Evolutionary conservation across 331 rosid species (phyloP).

Genomic region (Quercus lobata): DNA sequence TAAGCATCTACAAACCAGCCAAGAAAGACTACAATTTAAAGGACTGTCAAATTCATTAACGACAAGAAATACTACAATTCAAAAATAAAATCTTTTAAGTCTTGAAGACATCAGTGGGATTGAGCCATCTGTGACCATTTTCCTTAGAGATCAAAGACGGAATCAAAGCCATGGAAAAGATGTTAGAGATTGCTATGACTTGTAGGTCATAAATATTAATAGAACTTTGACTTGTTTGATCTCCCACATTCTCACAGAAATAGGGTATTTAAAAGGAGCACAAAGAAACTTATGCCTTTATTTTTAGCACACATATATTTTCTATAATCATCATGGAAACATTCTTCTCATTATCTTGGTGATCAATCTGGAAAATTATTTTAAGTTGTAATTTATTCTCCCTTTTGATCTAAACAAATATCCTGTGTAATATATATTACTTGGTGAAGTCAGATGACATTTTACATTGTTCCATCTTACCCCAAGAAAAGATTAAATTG

Average conservation of each 20-base stretch:
- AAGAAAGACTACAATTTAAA: too few relatives aligned
- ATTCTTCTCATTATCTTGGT: background rate
- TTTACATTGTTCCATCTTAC: background rate
- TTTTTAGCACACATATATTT: conserved; percentile 1
- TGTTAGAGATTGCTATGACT: too few relatives aligned
- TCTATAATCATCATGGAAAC: background rate
- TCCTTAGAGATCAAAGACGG: background rate
- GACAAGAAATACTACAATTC: too few relatives aligned
- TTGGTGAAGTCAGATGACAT: background rate
- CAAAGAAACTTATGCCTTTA: conserved; percentile 3
- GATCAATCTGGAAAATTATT: background rate
- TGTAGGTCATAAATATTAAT: too few relatives aligned
- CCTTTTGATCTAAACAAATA: background rate
- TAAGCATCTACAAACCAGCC: too few relatives aligned
- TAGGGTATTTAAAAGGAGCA: background rate
- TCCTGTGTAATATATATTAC: background rate
- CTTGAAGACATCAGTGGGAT: conserved; percentile 1
- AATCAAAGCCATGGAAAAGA: conserved; percentile 15
- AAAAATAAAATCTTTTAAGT: too few relatives aligned
- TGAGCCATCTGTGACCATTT: conserved; percentile 3
- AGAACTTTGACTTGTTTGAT: background rate
- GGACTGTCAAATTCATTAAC: too few relatives aligned
- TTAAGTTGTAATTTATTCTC: background rate
- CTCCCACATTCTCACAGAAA: background rate
- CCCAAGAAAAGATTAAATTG: too few relatives aligned